Percentiles rank a stretch among this genome's conserved stretches.
Conservation (phyloP, 2,329 filamentous ascomycete species). For the Niveomyces coronatus region DNA sequence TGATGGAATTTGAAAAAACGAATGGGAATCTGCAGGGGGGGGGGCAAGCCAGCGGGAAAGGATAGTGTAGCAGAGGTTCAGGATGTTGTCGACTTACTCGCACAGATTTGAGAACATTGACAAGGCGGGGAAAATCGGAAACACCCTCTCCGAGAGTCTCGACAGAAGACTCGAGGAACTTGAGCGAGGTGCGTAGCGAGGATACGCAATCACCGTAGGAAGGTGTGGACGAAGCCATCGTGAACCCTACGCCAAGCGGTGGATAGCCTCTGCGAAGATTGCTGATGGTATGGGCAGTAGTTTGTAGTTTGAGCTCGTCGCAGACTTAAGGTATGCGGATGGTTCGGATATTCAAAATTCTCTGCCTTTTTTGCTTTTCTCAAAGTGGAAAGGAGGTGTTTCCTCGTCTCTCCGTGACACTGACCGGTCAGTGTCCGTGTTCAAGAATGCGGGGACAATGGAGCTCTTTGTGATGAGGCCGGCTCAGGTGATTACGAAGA, state of each 20-base stretch:
- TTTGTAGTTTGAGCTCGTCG: background rate
- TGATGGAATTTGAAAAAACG: too few relatives aligned
- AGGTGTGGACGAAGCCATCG: slow-evolving; percentile 18
- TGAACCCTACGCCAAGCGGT: slow-evolving; percentile 6
- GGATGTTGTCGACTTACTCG: slow-evolving; percentile 34
- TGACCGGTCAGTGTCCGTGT: too few relatives aligned
- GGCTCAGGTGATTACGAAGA: too few relatives aligned
- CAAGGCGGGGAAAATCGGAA: slow-evolving; percentile 46
- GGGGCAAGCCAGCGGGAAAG: slow-evolving; percentile 8
- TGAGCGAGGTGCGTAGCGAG: slow-evolving; percentile 49
- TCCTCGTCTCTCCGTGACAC: too few relatives aligned
- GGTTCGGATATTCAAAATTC: too few relatives aligned
- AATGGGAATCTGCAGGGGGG: too few relatives aligned
- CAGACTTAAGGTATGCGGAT: too few relatives aligned
- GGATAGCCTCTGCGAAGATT: slow-evolving; percentile 4
- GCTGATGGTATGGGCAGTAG: slow-evolving; percentile 7
- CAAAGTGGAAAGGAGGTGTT: too few relatives aligned
- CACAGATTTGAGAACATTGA: slow-evolving; percentile 45
- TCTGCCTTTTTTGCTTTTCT: background rate
- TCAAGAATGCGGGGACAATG: too few relatives aligned
- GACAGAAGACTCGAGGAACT: slow-evolving; percentile 50
- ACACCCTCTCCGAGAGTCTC: slow-evolving; percentile 45
- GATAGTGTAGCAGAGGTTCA: too few relatives aligned
- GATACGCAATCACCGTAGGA: slow-evolving; percentile 49
- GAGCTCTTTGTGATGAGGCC: too few relatives aligned